Conservation (phyloP, 2,329 filamentous ascomycete species). For the Cordyceps javanica region DNA sequence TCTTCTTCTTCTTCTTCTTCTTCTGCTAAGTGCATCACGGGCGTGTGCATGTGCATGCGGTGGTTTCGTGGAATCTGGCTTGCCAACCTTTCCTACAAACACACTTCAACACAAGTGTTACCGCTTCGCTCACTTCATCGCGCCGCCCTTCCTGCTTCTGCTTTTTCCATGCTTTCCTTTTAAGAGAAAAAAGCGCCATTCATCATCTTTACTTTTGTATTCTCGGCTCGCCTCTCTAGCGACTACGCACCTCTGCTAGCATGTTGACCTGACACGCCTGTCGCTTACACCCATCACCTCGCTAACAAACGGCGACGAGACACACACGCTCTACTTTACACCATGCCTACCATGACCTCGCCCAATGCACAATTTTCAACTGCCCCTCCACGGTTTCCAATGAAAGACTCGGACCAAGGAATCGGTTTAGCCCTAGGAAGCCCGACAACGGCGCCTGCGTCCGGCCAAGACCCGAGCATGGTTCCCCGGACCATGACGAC, state of each 20-base stretch:
- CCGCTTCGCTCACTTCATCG: slow-evolving; percentile 2
- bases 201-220: neutral
- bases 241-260: neutral
- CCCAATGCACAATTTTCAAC: neutral
- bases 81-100: neutral
- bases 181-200: neutral
- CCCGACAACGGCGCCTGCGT: slow-evolving; percentile 40
- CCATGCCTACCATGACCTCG: neutral
- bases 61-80: slow-evolving; percentile 1
- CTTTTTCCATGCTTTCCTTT: neutral
- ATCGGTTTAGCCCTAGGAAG: slow-evolving; percentile 74
- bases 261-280: neutral
- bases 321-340: neutral
- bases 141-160: neutral
- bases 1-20: neutral
- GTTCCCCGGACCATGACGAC: slow-evolving; percentile 14
- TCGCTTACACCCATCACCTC: neutral
- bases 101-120: slow-evolving; percentile 1
- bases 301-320: neutral
- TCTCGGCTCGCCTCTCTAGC: neutral
- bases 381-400: neutral
- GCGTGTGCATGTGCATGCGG: neutral
- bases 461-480: slow-evolving; percentile 19
- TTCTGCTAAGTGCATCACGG: neutral
- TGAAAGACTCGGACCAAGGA: slow-evolving; percentile 21